Conservation (phyloP, 371 early-diverging fungal genomes). For the Vairimorpha necatrix region DNA sequence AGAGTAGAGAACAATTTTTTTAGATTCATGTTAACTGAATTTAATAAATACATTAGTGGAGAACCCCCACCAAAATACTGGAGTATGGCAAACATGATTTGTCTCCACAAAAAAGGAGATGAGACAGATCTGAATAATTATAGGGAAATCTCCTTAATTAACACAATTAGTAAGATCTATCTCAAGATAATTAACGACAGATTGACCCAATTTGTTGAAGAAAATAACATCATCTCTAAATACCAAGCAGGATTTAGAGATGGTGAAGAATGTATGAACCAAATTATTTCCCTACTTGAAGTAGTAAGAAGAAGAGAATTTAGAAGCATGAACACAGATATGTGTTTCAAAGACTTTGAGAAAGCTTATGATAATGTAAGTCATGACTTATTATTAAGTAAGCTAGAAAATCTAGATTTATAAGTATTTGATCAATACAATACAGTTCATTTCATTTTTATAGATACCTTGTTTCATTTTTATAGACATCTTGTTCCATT, state of each 20-base stretch:
- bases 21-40: neutral
- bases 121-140: conserved; percentile 15
- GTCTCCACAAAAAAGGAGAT: conserved; percentile 44
- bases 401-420: neutral
- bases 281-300: conserved; percentile 17
- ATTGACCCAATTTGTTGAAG: neutral
- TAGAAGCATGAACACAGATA: neutral
- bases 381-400: neutral
- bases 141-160: conserved; percentile 40
- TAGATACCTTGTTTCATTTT: too few species aligned
- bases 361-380: conserved; percentile 1
- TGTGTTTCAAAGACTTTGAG: conserved; percentile 16
- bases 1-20: neutral
- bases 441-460: too few species aligned
- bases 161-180: conserved; percentile 7
- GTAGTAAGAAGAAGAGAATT: conserved; percentile 18
- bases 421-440: neutral
- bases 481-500: too few species aligned
- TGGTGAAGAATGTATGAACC: conserved; percentile 26
- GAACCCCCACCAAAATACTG: conserved; percentile 7
- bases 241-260: conserved; percentile 27
- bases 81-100: conserved; percentile 10
- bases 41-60: neutral
- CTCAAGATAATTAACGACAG: conserved; percentile 9
- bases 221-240: neutral